Evolutionary conservation across 2,329 filamentous ascomycete species (phyloP), one percentile per base, ranked within the genome.

Genomic region (Fusarium equiseti): DNA sequence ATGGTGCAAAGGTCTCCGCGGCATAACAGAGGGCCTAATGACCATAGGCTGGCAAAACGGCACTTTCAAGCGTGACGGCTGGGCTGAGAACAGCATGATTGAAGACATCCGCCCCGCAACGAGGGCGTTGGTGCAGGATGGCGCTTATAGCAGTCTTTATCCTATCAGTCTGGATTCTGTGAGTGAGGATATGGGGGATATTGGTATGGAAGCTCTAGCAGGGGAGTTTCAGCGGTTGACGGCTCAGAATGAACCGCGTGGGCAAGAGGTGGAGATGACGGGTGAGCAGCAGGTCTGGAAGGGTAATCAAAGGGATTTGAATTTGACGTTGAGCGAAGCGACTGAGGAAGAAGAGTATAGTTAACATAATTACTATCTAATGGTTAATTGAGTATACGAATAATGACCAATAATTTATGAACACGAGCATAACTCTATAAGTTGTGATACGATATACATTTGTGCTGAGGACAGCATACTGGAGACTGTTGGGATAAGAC

Each of bases 1-100:
- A 6, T 67, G 64, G 64, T 67, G 64, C 26, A 67, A 22, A 43
- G 63, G 64, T 3, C 45, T 67, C 1, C 45, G 63, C 1, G 64
- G 64, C 2, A 67, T 52, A 0, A 51, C 63, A 7, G 57, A 67
- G 22, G 64, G 63, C 1, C 16, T 67, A 2, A 67, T 67, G 63
- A n/a, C 56, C 0, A 44, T 67, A 3, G 64, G 64, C 0, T 63
- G 56, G 56, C 63, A 43, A 7, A 67, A 55, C 2, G 64, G 64
- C 8, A 31, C 52, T 8, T 67, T 67, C 4, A 51, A 44, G 3
- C 31, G 63, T 0, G 16, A 26, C 8, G 64, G 42, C 1, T 67
- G 64, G 64, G n/a, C 15, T 2, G 7, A 40, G 1, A 63, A 67
- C 2, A 52, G 50, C 27, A 57, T 67, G 64, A 29, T 67, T 0